These are phyloP conservation scores for Fusarium illudens DNA, from an alignment of 2,329 filamentous ascomycete genomes.

Conservation along the genomic window DNA sequence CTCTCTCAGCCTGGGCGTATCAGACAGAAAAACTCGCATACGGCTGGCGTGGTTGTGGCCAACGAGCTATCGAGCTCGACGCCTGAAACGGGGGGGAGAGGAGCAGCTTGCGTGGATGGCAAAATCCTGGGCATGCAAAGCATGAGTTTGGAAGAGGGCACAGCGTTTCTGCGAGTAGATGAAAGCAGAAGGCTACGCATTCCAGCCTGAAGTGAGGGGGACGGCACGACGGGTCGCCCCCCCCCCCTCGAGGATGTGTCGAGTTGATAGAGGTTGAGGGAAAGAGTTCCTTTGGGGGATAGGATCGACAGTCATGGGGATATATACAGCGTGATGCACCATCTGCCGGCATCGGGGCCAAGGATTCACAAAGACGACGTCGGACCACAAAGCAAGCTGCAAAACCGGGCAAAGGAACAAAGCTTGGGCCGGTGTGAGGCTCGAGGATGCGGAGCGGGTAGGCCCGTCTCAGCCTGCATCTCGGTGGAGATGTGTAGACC, in stretches of 20 bases:
- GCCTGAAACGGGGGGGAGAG: neutral
- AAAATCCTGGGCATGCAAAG: neutral
- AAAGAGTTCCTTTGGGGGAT: conserved; percentile 2
- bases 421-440: neutral
- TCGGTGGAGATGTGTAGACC: neutral
- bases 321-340: conserved; percentile 10
- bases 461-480: conserved; percentile 18
- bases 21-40: neutral
- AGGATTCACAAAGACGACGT: conserved; percentile 5
- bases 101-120: neutral
- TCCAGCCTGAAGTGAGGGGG: neutral
- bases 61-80: neutral
- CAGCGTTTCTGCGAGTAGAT: conserved; percentile 3
- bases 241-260: neutral
- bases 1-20: neutral
- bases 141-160: neutral
- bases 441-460: conserved; percentile 22
- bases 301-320: conserved; percentile 24
- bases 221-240: neutral
- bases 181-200: neutral
- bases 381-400: conserved; percentile 1
- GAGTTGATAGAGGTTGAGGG: conserved; percentile 1
- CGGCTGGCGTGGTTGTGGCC: neutral
- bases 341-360: conserved; percentile 3
- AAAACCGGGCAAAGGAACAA: neutral